Evolutionary conservation across 768 basidiomycete species (phyloP), one percentile per base, ranked within the genome.

Genomic region (Podaxis sp.): DNA sequence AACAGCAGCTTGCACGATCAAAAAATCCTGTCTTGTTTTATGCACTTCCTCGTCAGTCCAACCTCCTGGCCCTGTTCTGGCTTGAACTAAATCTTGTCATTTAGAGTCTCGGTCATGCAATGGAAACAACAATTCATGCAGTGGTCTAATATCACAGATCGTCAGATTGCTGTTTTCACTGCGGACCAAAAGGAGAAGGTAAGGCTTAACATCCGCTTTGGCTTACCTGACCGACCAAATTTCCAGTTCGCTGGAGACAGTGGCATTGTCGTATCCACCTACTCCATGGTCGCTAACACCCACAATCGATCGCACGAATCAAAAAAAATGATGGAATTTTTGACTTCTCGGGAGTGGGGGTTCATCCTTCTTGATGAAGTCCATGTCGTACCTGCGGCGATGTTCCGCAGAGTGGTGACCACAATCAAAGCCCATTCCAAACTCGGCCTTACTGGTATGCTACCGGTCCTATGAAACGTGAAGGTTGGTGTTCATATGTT

Each of bases 311-410:
- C 97, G n/a, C 94, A 98, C 71, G 95, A 96, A 70, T 92, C 97
- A 16, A 95, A 97, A 78, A 97, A 98, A 79, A 98, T 98, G 93
- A 99, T 99, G 97, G 95, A 99, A 66, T 99, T 98, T 70, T 73
- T 99, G 48, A 93, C 93, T 28, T 95, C 93, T n/a, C 81, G 96
- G 57, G 97, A 99, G 74, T 99, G 97, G 97, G 97, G 97, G 7
- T 98, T 98, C 75, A 91, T 99, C 64, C 79, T 99, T 18, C 80
- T 99, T 46, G 97, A 99, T 69, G 97, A 99, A 76, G 97, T 98
- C 18, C 97, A 99, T 72, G 97, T 99, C 64, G 97, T 98, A 4
- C 97, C 97, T 5, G 97, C 97, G 4, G 93, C 93, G 4, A 98
- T 98, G 93, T 99, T 99, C 77, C 87, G 97, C 62, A 83, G 94